A percentile compares a stretch with the other conserved stretches of the same genome.
Evolutionary conservation across 2,329 filamentous ascomycete genomes (phyloP).

Genomic region (Sordariomycetes sp.): DNA sequence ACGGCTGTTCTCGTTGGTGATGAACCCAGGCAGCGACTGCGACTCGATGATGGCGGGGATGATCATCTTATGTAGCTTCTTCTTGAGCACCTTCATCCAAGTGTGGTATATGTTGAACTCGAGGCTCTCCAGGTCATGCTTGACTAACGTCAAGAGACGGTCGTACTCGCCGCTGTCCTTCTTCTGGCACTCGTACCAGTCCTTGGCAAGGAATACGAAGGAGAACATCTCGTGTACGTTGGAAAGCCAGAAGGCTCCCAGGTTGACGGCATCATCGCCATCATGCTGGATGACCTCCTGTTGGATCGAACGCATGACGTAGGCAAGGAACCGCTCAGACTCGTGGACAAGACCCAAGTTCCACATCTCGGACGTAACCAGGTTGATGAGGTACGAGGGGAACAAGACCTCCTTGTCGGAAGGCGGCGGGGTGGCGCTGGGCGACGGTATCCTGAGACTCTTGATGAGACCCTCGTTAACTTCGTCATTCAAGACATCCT

Average conservation of each 20-base stretch:
- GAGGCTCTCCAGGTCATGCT: conserved; percentile 94
- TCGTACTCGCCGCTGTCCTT: conserved; percentile 99
- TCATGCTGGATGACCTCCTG: conserved; percentile 99
- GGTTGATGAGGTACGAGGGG: conserved; percentile 96
- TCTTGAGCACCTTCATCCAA: conserved; percentile 99
- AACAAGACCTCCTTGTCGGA: conserved; percentile 98
- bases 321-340: conserved; percentile 95
- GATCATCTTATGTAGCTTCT: conserved; percentile 99
- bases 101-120: conserved; percentile 99
- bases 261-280: conserved; percentile 93
- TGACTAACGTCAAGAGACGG: conserved; percentile 93
- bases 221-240: conserved; percentile 99
- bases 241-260: conserved; percentile 95
- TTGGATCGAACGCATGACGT: conserved; percentile 99
- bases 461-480: conserved; percentile 92
- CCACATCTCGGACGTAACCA: conserved; percentile 99
- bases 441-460: conserved; percentile 91
- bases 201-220: conserved; percentile 96
- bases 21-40: conserved; percentile 94
- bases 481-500: conserved; percentile 93
- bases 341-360: conserved; percentile 99
- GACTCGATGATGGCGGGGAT: conserved; percentile 99
- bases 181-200: conserved; percentile 99
- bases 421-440: conserved; percentile 76
- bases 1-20: conserved; percentile 96